Evolutionary conservation across 2,329 filamentous ascomycete genomes (phyloP), one percentile per base, ranked within the genome.

Genomic region (Aureobasidium sp.): DNA sequence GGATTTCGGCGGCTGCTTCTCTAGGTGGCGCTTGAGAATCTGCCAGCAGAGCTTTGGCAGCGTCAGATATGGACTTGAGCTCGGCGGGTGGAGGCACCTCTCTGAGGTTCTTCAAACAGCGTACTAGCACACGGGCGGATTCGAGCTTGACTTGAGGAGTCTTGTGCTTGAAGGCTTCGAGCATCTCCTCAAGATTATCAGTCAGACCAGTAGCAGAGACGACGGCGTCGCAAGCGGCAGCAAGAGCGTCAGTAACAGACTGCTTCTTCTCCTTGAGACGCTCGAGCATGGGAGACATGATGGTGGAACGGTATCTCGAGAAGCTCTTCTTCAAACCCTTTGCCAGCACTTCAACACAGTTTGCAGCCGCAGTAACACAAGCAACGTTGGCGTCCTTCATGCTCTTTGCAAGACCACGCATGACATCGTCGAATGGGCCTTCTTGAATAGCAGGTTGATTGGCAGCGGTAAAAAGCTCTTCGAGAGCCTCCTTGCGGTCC

Each of bases 341-440:
- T 47, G 92, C 93, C 27, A 99, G 78, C 29, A 88, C 82, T 69
- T 97, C 92, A 35, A 96, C 88, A 74, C 93, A 96, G 68, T 95
- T 92, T 2, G 93, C 94, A 6, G 95, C 93, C 65, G 94, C 87
- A 1, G 88, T 94, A 21, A 96, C 94, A 51, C 97, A 94, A 5
- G 90, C 88, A 66, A 99, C 88, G 70, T 99, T 99, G 67, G 95
- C 94, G 67, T 99, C 95, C 74, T 99, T 99, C 94, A 99, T 99
- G 67, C 85, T 90, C 74, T 97, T 99, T 46, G 94, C 93, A 59
- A 97, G 80, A 4, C 84, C 87, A 63, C 89, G 83, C 60, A 89
- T 84, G 66, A 97, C 81, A 68, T 97, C 93, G 71, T 87, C 84
- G 69, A 91, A 97, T 59, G 90, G 87, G 7, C 85, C 89, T 67